Conservation (phyloP, 2,329 filamentous ascomycete genomes). For the Fusarium sp. region DNA sequence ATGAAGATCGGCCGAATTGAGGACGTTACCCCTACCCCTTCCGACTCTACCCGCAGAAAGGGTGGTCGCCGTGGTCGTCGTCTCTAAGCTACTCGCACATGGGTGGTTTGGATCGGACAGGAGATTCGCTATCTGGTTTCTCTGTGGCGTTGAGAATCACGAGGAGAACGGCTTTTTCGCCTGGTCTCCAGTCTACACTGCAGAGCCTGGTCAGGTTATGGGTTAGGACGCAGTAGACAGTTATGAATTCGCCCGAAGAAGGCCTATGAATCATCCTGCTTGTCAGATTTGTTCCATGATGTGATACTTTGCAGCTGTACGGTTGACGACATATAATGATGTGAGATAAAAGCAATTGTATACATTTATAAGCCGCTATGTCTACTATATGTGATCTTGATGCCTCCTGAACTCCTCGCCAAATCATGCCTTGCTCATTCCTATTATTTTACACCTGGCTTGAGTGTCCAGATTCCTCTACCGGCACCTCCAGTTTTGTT, state of each 20-base stretch:
- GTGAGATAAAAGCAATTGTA: conserved; percentile 1
- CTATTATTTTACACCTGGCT: conserved; percentile 35
- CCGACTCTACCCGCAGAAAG: conserved; percentile 99
- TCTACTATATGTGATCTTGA: conserved; percentile 9
- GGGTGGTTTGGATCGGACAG: conserved; percentile 47
- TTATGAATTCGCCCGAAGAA: conserved; percentile 57
- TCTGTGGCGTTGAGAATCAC: conserved; percentile 75
- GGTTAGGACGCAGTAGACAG: conserved; percentile 51
- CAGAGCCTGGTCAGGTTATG: conserved; percentile 53
- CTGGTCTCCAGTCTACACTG: conserved; percentile 69
- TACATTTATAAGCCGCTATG: background rate
- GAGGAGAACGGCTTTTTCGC: conserved; percentile 75
- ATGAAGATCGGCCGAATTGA: conserved; percentile 99
- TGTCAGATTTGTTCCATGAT: conserved; percentile 39
- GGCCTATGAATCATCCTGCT: conserved; percentile 53
- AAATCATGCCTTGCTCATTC: background rate
- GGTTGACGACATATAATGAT: conserved; percentile 23
- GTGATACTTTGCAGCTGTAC: conserved; percentile 29
- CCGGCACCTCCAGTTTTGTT: conserved; percentile 66
- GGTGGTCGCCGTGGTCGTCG: conserved; percentile 99
- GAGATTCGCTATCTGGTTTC: conserved; percentile 59
- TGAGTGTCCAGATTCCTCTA: conserved; percentile 64
- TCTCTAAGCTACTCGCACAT: conserved; percentile 73
- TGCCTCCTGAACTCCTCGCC: conserved; percentile 29
- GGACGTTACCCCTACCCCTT: conserved; percentile 99